Conservation (phyloP, 352 stramenopile species). For the Elongisporangium anandrum region DNA sequence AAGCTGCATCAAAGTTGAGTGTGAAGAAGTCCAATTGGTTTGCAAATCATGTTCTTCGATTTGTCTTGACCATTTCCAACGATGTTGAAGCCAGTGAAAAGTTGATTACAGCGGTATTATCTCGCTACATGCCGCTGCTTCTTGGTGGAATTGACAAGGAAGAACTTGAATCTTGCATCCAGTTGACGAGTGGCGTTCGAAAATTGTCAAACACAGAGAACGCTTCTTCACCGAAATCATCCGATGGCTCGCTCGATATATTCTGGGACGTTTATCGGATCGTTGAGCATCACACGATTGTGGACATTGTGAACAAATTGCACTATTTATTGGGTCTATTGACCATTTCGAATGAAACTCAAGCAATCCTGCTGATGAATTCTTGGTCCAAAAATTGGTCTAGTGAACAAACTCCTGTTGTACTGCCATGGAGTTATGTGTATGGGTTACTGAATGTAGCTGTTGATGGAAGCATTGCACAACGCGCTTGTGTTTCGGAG, state of each 20-base stretch:
- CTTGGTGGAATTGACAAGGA: conserved; percentile 33
- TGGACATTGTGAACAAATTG: conserved; percentile 19
- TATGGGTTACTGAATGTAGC: not conserved
- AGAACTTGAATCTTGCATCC: not conserved
- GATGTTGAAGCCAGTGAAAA: conserved; percentile 19
- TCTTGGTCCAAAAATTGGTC: not conserved
- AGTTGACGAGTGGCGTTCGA: conserved; percentile 3
- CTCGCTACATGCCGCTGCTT: conserved; percentile 39
- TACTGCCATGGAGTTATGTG: not conserved
- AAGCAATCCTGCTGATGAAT: not conserved
- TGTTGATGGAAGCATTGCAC: not conserved
- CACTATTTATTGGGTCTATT: conserved; percentile 18
- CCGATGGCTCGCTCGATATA: not conserved
- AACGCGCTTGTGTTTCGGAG: not conserved
- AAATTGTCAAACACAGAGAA: conserved; percentile 14
- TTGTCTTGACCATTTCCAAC: conserved; percentile 34
- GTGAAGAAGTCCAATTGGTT: conserved; percentile 79
- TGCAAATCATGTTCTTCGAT: conserved; percentile 51
- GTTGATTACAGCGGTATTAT: conserved; percentile 28
- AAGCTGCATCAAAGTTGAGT: conserved; percentile 27
- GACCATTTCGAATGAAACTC: conserved; percentile 3
- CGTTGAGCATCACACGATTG: conserved; percentile 14
- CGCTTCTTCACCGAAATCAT: conserved; percentile 1
- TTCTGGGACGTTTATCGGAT: conserved; percentile 11
- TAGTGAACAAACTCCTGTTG: not conserved